Evolutionary conservation across 345 rosid genomes (phyloP), one percentile per base, ranked within the genome.

Genomic region (Eucalyptus cladocalyx): DNA sequence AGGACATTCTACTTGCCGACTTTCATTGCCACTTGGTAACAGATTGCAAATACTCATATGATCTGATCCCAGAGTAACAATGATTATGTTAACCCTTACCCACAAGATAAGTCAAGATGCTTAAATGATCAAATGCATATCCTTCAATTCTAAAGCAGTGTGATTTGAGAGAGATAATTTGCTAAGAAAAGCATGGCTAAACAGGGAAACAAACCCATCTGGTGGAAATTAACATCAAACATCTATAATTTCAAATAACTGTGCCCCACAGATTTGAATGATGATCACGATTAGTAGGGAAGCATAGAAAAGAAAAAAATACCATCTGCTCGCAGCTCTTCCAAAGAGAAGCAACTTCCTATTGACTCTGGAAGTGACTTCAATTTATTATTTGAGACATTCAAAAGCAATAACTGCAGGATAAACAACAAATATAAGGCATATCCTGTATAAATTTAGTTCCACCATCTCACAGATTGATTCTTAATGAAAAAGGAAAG

Each of bases 341-440:
- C 99, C 93, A 97, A 93, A 87, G 99, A 94, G 92, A 93, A 95
- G 93, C 99, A 97, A 91, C 97, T 97, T 90, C 99, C 99, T 88
- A 97, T 93, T 89, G 99, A 97, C 91, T 97, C 98, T n/a, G 99
- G 99, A 90, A 97, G 96, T 88, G 95, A 93, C 93, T 94, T 97
- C 92, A 97, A 91, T 91, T 95, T 95, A 94, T 97, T 97, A 92
- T 91, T 95, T 87, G 99, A 97, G 86, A 97, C 95, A 95, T 97
- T 97, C 92, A 97, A 91, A 88, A 97, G 94, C 65, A 94, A 92
- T 90, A 97, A 90, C 99, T 97, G 98, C 97, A 94, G 86, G 43
- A 87, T 49, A 89, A 91, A 90, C 88, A 87, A 37, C 26, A 21
- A 76, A 40, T 21, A 76, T 76, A 37, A 76, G 83, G 83, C 45